These are phyloP conservation scores for Lactarius trivialis DNA, from an alignment of 768 basidiomycete species.

Conservation along the genomic window DNA sequence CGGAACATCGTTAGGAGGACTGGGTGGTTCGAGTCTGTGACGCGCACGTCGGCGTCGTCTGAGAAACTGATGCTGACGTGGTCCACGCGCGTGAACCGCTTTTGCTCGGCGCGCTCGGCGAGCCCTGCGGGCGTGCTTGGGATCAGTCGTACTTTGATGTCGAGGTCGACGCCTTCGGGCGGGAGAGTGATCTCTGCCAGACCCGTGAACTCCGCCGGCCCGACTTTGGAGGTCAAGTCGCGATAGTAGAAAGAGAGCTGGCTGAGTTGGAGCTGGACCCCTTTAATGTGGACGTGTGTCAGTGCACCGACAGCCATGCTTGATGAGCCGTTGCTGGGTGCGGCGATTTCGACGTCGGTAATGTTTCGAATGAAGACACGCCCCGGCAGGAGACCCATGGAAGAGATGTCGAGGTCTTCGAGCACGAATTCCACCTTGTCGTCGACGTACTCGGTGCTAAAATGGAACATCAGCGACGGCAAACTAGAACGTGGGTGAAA, in stretches of 20 bases:
- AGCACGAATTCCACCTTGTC: constrained; percentile 63
- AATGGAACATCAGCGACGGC: neutral
- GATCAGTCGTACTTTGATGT: constrained; percentile 58
- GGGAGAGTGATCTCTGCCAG: constrained; percentile 57
- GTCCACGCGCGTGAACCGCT: constrained; percentile 56
- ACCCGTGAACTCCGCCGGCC: constrained; percentile 54
- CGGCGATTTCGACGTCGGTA: constrained; percentile 52
- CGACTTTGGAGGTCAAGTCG: constrained; percentile 48
- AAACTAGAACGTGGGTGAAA: neutral
- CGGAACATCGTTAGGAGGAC: constrained; percentile 56
- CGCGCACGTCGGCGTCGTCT: constrained; percentile 46
- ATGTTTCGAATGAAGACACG: constrained; percentile 69
- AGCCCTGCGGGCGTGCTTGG: constrained; percentile 41
- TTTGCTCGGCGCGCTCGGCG: constrained; percentile 38
- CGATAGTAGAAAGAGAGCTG: constrained; percentile 72
- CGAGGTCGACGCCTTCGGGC: constrained; percentile 59
- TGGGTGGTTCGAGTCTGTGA: constrained; percentile 59
- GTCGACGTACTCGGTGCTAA: constrained; percentile 67
- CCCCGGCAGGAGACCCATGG: constrained; percentile 59
- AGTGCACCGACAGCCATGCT: constrained; percentile 53
- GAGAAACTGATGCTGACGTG: constrained; percentile 47
- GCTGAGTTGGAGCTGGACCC: constrained; percentile 52
- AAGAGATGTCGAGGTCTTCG: constrained; percentile 66
- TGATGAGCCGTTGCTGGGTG: constrained; percentile 33
- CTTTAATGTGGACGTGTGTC: constrained; percentile 60